Evolutionary conservation across 441 rosid genomes (phyloP).

Genomic region (Erodium chrysanthum): DNA sequence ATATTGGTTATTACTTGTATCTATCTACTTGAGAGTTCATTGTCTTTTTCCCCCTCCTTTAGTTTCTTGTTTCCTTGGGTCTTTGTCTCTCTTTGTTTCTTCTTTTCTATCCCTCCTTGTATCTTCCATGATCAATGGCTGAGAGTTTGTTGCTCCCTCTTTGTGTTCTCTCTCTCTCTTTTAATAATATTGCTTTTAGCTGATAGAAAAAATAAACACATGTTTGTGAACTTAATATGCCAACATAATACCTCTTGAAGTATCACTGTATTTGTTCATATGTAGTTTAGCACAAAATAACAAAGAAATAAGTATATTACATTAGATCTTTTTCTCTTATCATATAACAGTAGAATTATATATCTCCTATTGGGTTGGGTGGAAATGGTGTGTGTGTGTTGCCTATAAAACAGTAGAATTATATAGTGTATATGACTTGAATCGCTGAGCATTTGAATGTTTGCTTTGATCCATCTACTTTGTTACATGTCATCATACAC

Average conservation of each 20-base stretch:
- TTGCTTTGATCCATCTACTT: neutral
- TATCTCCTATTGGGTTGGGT: neutral
- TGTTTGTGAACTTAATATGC: neutral
- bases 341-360: neutral
- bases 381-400: neutral
- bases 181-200: too few relatives aligned
- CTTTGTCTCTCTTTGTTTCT: too few relatives aligned
- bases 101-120: too few relatives aligned
- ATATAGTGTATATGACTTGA: neutral
- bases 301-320: neutral
- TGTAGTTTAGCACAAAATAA: neutral
- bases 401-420: neutral
- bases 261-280: neutral
- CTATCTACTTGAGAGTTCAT: neutral
- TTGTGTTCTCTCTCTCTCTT: too few relatives aligned
- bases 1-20: neutral
- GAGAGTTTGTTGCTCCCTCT: too few relatives aligned
- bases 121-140: too few relatives aligned
- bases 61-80: too few relatives aligned
- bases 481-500: neutral
- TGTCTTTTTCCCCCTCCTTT: too few relatives aligned
- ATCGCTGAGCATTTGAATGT: neutral
- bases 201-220: neutral
- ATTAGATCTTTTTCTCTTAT: neutral
- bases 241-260: neutral